Conservation (phyloP, 1,284 basidiomycete genomes). For the Melampsora americana region DNA sequence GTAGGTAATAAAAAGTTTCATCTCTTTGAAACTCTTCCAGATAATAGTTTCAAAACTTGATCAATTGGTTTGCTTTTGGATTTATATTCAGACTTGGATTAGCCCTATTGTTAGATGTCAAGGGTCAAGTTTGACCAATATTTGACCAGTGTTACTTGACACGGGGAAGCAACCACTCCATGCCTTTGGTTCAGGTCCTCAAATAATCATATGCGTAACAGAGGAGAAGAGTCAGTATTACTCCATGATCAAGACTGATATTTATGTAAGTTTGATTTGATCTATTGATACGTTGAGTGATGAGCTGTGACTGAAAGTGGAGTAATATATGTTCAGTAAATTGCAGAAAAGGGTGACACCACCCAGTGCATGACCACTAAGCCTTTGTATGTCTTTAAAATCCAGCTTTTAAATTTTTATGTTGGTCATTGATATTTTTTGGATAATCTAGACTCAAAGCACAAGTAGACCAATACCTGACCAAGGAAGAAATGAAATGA, state of each 20-base stretch:
- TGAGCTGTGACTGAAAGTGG: background rate
- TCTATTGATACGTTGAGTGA: background rate
- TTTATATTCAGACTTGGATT: background rate
- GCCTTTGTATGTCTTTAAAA: conserved; percentile 14
- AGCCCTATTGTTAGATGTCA: conserved; percentile 2
- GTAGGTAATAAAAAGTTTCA: background rate
- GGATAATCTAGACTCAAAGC: too few species aligned
- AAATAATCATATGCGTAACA: conserved; percentile 31
- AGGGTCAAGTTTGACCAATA: background rate
- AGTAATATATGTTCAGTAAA: background rate
- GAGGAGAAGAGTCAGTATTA: conserved; percentile 16
- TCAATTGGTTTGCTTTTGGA: background rate
- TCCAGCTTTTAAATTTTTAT: background rate
- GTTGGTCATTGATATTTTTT: too few species aligned
- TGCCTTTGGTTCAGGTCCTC: background rate
- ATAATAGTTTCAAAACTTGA: background rate
- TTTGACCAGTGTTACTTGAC: conserved; percentile 2
- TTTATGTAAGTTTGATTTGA: conserved; percentile 11
- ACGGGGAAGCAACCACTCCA: too few species aligned
- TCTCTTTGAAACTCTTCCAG: background rate
- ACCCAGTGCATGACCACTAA: conserved; percentile 41
- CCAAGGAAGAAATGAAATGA: too few species aligned
- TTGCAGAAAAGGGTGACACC: conserved; percentile 25
- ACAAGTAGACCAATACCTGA: too few species aligned
- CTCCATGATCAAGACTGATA: conserved; percentile 24